Conservation (phyloP, 2,329 filamentous ascomycete genomes). For the Pochonia chlamydosporia region DNA sequence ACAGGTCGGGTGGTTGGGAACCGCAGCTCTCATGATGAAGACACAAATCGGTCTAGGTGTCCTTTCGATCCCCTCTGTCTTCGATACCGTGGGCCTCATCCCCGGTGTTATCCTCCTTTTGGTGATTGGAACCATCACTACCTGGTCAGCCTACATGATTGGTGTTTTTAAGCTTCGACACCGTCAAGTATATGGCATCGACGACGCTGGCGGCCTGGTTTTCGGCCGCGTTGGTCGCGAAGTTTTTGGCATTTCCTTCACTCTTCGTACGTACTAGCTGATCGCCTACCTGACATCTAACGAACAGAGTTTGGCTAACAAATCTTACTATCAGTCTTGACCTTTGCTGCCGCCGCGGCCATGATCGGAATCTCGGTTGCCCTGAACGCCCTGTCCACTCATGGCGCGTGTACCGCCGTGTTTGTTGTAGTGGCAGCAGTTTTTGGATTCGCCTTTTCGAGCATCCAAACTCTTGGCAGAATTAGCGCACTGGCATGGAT, state of each 20-base stretch:
- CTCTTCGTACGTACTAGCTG: slow-evolving; percentile 21
- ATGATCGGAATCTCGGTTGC: slow-evolving; percentile 31
- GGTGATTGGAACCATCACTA: slow-evolving; percentile 35
- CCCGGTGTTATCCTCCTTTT: slow-evolving; percentile 39
- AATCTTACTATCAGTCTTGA: slow-evolving; percentile 8
- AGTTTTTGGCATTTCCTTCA: slow-evolving; percentile 28
- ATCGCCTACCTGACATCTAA: too few species aligned
- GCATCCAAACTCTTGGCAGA: slow-evolving; percentile 18
- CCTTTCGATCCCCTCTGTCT: slow-evolving; percentile 40
- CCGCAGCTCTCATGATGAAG: slow-evolving; percentile 39
- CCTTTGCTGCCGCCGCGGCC: slow-evolving; percentile 27
- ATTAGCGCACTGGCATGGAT: slow-evolving; percentile 21
- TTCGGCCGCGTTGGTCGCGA: slow-evolving; percentile 40
- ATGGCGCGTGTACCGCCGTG: slow-evolving; percentile 14
- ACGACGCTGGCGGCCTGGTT: slow-evolving; percentile 42
- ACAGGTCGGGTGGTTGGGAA: slow-evolving; percentile 38
- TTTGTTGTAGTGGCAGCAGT: slow-evolving; percentile 26
- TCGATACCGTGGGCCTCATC: slow-evolving; percentile 39
- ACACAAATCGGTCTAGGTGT: slow-evolving; percentile 39
- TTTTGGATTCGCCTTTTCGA: slow-evolving; percentile 20
- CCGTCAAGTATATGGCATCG: slow-evolving; percentile 45
- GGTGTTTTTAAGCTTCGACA: slow-evolving; percentile 45
- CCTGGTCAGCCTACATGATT: slow-evolving; percentile 42
- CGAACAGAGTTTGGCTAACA: slow-evolving; percentile 1
- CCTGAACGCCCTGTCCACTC: slow-evolving; percentile 28